Conservation (phyloP, 2,329 filamentous ascomycete genomes). For the Colletotrichum abscissum region DNA sequence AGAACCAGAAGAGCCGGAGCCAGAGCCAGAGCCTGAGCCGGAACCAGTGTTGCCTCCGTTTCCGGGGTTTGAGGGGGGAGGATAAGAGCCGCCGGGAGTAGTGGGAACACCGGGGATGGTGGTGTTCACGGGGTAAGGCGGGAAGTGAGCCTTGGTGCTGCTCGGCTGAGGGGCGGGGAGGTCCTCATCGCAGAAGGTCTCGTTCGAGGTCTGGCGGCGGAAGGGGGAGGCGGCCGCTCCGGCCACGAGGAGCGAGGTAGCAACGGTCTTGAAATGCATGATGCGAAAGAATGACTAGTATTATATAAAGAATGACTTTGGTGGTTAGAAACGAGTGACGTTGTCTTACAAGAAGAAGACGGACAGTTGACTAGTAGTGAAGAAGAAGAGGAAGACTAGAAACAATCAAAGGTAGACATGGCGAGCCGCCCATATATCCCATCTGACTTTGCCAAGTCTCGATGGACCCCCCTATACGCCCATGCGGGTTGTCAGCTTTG, state of each 20-base stretch:
- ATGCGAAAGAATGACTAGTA: conserved; percentile 4
- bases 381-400: neutral
- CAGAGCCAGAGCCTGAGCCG: neutral
- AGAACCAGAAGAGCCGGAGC: neutral
- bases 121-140: conserved; percentile 24
- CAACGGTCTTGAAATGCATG: conserved; percentile 33
- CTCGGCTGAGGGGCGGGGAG: conserved; percentile 8
- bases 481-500: neutral
- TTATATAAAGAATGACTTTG: conserved; percentile 26
- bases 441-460: conserved; percentile 18
- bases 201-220: conserved; percentile 29
- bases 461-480: neutral
- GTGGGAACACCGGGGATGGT: conserved; percentile 24
- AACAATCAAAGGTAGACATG: neutral
- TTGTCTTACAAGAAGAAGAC: conserved; percentile 8
- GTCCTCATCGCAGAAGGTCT: conserved; percentile 29
- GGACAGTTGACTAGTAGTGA: conserved; percentile 1
- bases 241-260: conserved; percentile 32
- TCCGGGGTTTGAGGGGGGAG: neutral
- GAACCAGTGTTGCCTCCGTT: conserved; percentile 1
- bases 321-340: conserved; percentile 26
- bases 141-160: conserved; percentile 18
- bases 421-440: conserved; percentile 27
- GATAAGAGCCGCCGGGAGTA: neutral
- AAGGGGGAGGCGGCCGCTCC: conserved; percentile 31